Percentiles rank a stretch among this genome's conserved stretches.
Evolutionary conservation across 2,329 filamentous ascomycete genomes (phyloP).

Genomic region (Aspergillus persii): DNA sequence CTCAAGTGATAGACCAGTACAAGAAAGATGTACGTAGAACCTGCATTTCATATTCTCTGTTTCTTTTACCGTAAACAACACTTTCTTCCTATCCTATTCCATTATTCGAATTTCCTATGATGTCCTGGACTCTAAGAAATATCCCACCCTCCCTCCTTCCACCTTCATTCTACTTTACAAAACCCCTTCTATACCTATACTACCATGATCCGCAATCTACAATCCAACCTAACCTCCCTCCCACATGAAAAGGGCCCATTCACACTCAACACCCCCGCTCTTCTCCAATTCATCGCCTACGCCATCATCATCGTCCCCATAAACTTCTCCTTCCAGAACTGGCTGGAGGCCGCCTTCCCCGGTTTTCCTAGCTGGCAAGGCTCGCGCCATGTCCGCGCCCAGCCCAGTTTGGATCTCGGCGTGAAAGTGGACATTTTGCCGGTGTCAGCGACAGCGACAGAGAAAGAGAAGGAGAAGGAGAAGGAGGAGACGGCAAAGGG

Average conservation of each 20-base stretch:
- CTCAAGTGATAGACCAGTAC: slow-evolving; percentile 39
- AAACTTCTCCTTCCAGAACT: slow-evolving; percentile 84
- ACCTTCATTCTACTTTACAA: background rate
- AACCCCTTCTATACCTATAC: too few relatives aligned
- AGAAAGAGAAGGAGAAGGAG: too few relatives aligned
- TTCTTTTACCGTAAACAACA: background rate
- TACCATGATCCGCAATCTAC: too few relatives aligned
- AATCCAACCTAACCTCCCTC: too few relatives aligned
- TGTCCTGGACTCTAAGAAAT: background rate
- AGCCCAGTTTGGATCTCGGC: background rate
- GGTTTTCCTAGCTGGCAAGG: slow-evolving; percentile 48
- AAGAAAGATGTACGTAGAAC: slow-evolving; percentile 29
- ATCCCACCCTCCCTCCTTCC: background rate
- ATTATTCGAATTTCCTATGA: background rate
- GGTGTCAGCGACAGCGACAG: too few relatives aligned
- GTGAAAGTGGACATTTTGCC: too few relatives aligned
- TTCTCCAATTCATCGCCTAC: slow-evolving; percentile 76
- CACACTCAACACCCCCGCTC: slow-evolving; percentile 62
- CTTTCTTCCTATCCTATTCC: background rate
- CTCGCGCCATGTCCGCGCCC: background rate
- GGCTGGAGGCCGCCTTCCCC: slow-evolving; percentile 72
- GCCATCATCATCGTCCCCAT: slow-evolving; percentile 71
- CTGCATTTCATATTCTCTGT: background rate
- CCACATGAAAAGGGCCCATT: slow-evolving; percentile 48
- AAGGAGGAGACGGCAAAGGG: too few relatives aligned